Conservation (phyloP, 306 rosid species). For the Begonia fuchsioides region DNA sequence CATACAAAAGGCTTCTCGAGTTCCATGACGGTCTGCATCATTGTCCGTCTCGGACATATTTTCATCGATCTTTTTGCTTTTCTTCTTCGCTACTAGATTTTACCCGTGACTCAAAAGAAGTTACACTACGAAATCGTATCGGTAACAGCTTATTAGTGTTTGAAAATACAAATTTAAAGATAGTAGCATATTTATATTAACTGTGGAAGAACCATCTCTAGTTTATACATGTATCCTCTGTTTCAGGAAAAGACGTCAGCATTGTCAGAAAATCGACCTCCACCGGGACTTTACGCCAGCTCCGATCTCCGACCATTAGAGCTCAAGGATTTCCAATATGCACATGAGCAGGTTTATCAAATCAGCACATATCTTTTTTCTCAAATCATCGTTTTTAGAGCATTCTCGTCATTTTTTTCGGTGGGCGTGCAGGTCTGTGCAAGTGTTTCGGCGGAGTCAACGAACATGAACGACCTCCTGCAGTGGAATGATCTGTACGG, state of each 20-base stretch:
- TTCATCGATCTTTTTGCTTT: too few relatives aligned
- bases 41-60: too few relatives aligned
- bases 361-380: not conserved
- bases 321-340: constrained; percentile 73
- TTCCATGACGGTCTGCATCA: too few relatives aligned
- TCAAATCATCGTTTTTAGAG: not conserved
- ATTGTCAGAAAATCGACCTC: constrained; percentile 45
- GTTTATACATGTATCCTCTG: not conserved
- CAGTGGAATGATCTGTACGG: constrained; percentile 94
- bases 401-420: not conserved
- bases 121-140: too few relatives aligned
- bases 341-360: constrained; percentile 70
- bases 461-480: constrained; percentile 70
- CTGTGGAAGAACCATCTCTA: too few relatives aligned
- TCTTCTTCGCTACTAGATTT: too few relatives aligned
- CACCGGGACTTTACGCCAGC: constrained; percentile 48
- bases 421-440: constrained; percentile 56
- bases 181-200: too few relatives aligned
- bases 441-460: constrained; percentile 79
- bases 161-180: too few relatives aligned
- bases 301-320: constrained; percentile 58
- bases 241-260: constrained; percentile 64
- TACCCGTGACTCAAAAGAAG: too few relatives aligned
- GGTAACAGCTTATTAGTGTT: too few relatives aligned
- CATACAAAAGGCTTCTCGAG: too few relatives aligned